phyloP scores from a whole-genome alignment of 2,329 filamentous ascomycete species.

The Sclerotinia borealis region DNA sequence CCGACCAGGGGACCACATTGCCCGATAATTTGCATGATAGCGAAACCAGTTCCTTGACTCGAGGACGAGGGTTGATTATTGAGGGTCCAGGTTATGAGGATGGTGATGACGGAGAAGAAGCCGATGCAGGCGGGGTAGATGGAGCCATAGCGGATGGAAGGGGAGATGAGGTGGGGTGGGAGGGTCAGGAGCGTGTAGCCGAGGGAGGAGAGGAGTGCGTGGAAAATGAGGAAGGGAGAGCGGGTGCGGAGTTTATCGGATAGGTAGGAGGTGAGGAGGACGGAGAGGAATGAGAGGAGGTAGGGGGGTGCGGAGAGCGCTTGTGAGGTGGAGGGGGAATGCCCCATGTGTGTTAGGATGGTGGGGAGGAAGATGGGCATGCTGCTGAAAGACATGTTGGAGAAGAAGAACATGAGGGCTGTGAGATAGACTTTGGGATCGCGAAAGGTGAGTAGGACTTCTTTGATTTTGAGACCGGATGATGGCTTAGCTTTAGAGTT shows the following conservation, averaged over 20 bases:
- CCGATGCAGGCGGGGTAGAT: constrained; percentile 74
- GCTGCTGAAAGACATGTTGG: constrained; percentile 82
- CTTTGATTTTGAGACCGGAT: constrained; percentile 44
- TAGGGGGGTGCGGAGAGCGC: constrained; percentile 78
- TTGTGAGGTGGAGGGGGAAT: constrained; percentile 61
- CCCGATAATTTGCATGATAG: constrained; percentile 70
- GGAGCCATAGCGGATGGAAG: constrained; percentile 60
- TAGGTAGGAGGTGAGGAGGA: constrained; percentile 64
- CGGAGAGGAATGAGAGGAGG: constrained; percentile 64
- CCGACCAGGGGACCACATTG: constrained; percentile 40
- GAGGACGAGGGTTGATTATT: constrained; percentile 72
- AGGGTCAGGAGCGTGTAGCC: constrained; percentile 59
- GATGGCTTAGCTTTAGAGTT: background rate
- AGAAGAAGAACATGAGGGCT: constrained; percentile 77
- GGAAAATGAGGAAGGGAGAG: constrained; percentile 59
- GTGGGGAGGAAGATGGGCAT: constrained; percentile 84
- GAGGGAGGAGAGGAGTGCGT: constrained; percentile 58
- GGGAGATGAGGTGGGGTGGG: constrained; percentile 52
- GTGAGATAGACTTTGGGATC: constrained; percentile 71
- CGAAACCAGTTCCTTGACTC: constrained; percentile 69
- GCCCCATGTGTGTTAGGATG: constrained; percentile 71
- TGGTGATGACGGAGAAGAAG: constrained; percentile 77
- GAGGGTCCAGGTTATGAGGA: constrained; percentile 82
- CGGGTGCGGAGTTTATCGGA: constrained; percentile 64
- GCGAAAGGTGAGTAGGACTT: constrained; percentile 51